Conservation (phyloP, 2,329 filamentous ascomycete species). For the Aureobasidium musti region DNA sequence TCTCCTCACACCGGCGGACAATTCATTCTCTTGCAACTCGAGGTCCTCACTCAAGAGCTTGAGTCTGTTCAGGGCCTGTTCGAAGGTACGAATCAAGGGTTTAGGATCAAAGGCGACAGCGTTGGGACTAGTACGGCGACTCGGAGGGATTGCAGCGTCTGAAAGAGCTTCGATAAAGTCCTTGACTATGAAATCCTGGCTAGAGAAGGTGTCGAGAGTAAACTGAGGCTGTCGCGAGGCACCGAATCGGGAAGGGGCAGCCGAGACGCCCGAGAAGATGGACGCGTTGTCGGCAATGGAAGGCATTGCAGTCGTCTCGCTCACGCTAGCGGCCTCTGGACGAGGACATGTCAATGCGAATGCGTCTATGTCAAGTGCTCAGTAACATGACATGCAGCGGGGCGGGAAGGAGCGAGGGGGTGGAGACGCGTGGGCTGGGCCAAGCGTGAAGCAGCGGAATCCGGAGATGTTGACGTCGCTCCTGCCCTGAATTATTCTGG, state of each 20-base stretch:
- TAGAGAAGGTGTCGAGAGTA: slow-evolving; percentile 72
- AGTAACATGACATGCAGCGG: neutral
- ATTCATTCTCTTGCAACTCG: slow-evolving; percentile 85
- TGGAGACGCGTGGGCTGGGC: slow-evolving; percentile 18
- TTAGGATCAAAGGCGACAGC: slow-evolving; percentile 78
- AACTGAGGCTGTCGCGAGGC: slow-evolving; percentile 56
- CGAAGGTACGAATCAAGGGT: slow-evolving; percentile 92
- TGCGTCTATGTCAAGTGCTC: neutral
- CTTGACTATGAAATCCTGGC: slow-evolving; percentile 88
- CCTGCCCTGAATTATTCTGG: slow-evolving; percentile 22
- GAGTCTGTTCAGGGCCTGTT: slow-evolving; percentile 70
- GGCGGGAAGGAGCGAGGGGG: slow-evolving; percentile 9
- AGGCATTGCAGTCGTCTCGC: slow-evolving; percentile 38
- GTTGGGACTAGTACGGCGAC: slow-evolving; percentile 65
- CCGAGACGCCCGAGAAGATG: slow-evolving; percentile 42
- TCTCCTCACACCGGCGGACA: slow-evolving; percentile 83
- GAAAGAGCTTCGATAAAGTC: slow-evolving; percentile 95
- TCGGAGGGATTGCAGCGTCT: slow-evolving; percentile 75
- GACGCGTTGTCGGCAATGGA: slow-evolving; percentile 47
- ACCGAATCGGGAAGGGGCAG: slow-evolving; percentile 33
- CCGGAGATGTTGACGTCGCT: slow-evolving; percentile 20
- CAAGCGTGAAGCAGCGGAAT: slow-evolving; percentile 4
- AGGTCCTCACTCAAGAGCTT: slow-evolving; percentile 76
- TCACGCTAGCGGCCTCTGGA: neutral
- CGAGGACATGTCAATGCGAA: neutral